Conservation (phyloP, 345 rosid species). For the Boechera retrofracta region DNA sequence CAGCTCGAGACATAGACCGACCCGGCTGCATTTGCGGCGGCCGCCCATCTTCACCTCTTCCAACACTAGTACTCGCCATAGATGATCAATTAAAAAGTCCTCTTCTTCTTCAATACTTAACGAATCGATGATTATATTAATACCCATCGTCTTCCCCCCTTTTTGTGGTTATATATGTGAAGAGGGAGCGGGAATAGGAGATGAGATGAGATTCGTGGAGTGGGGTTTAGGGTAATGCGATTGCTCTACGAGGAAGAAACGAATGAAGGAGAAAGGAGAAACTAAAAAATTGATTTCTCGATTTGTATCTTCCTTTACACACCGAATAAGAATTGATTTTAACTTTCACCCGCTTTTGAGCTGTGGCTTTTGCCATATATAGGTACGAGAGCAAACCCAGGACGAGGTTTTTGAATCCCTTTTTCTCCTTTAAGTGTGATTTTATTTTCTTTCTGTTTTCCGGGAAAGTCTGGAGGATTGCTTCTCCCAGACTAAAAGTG, state of each 20-base stretch:
- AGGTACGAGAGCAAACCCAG: constrained; percentile 33
- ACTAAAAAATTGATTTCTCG: constrained; percentile 1
- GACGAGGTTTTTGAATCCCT: constrained; percentile 21
- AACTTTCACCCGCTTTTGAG: constrained; percentile 15
- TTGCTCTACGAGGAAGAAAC: constrained; percentile 66
- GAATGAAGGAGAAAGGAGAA: constrained; percentile 45
- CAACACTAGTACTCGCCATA: constrained; percentile 89
- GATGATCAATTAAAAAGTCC: constrained; percentile 9
- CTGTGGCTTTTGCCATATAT: constrained; percentile 18
- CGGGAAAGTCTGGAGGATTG: constrained; percentile 24
- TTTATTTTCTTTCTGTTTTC: constrained; percentile 10
- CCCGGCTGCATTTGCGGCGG: constrained; percentile 46
- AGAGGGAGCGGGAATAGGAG: constrained; percentile 27
- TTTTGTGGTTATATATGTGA: constrained; percentile 31
- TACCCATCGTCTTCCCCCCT: constrained; percentile 28
- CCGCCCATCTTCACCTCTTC: constrained; percentile 47
- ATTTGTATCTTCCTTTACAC: constrained; percentile 14
- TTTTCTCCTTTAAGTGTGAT: constrained; percentile 17
- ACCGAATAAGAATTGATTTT: not conserved
- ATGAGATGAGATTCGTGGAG: constrained; percentile 60
- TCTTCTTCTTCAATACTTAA: not conserved
- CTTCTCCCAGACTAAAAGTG: constrained; percentile 12
- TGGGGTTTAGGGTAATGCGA: constrained; percentile 61
- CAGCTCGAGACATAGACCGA: constrained; percentile 55
- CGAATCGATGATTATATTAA: constrained; percentile 13